A percentile compares a stretch with the other conserved stretches of the same genome.
Conservation (phyloP, 805 yeast species). For the Lipomyces yamanashiensis region DNA sequence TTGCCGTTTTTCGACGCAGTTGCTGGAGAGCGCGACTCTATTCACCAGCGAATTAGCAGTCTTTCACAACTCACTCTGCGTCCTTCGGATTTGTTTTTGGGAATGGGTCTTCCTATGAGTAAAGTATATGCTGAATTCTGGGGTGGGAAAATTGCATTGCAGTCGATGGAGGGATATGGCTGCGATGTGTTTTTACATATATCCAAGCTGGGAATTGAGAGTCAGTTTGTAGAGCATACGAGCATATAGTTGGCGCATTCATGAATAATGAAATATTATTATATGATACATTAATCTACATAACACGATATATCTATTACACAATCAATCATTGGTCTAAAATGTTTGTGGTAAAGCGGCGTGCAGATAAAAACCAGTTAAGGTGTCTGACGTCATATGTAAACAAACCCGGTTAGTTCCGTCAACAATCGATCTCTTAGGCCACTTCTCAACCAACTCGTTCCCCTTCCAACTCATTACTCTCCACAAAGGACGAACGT, state of each 20-base stretch:
- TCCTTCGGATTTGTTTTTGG: slow-evolving; percentile 74
- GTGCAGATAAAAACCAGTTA: background rate
- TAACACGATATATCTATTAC: no score
- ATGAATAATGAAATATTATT: no score
- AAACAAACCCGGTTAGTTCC: background rate
- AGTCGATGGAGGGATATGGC: slow-evolving; percentile 88
- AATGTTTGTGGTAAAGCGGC: no score
- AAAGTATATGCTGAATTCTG: slow-evolving; percentile 88
- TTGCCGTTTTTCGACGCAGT: slow-evolving; percentile 45
- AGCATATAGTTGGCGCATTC: slow-evolving; percentile 8
- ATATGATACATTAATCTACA: background rate
- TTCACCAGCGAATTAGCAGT: slow-evolving; percentile 65
- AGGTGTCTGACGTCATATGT: background rate
- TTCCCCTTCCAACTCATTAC: no score
- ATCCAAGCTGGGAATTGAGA: slow-evolving; percentile 69
- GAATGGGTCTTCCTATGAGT: slow-evolving; percentile 91
- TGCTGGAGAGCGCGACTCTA: slow-evolving; percentile 44
- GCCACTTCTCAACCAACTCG: no score
- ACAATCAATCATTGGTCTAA: no score
- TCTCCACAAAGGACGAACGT: no score
- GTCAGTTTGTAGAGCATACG: slow-evolving; percentile 23
- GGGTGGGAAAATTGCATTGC: slow-evolving; percentile 88
- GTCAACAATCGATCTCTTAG: no score
- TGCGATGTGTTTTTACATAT: slow-evolving; percentile 82
- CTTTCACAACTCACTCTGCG: slow-evolving; percentile 69